Evolutionary conservation across 805 yeast species (phyloP).

Genomic region (Candida sithepensis): DNA sequence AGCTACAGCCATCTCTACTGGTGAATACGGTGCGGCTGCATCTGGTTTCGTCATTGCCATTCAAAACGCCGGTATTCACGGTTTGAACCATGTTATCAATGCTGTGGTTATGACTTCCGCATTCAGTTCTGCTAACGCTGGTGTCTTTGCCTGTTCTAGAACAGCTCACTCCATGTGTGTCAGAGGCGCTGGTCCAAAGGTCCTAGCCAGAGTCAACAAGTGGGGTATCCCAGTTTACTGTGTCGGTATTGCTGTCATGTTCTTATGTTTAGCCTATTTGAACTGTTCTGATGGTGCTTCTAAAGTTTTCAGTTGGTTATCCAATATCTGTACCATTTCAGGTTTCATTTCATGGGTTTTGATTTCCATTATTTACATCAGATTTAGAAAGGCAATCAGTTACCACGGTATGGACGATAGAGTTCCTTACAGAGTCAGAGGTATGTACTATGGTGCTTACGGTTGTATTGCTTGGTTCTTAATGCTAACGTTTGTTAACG

Average conservation of each 20-base stretch:
- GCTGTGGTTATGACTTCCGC: constrained; percentile 39
- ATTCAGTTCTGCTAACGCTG: constrained; percentile 12
- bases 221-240: constrained; percentile 56
- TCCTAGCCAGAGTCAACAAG: constrained; percentile 26
- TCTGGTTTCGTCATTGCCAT: constrained; percentile 42
- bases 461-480: constrained; percentile 44
- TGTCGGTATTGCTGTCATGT: constrained; percentile 37
- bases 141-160: neutral
- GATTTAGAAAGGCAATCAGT: constrained; percentile 62
- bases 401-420: constrained; percentile 52
- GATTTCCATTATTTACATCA: constrained; percentile 47
- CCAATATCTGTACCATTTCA: constrained; percentile 62
- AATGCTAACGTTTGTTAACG: constrained; percentile 54
- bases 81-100: constrained; percentile 35
- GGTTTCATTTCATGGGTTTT: constrained; percentile 65
- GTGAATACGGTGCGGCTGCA: constrained; percentile 23
- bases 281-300: constrained; percentile 52
- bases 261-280: constrained; percentile 48
- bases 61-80: constrained; percentile 31
- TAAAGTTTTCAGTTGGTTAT: constrained; percentile 59
- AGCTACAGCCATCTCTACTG: neutral
- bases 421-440: constrained; percentile 51
- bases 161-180: neutral
- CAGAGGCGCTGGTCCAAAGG: constrained; percentile 1
- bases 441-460: constrained; percentile 58